Evolutionary conservation across 2,329 filamentous ascomycete genomes (phyloP).

Genomic region (Xylariaceae sp.): DNA sequence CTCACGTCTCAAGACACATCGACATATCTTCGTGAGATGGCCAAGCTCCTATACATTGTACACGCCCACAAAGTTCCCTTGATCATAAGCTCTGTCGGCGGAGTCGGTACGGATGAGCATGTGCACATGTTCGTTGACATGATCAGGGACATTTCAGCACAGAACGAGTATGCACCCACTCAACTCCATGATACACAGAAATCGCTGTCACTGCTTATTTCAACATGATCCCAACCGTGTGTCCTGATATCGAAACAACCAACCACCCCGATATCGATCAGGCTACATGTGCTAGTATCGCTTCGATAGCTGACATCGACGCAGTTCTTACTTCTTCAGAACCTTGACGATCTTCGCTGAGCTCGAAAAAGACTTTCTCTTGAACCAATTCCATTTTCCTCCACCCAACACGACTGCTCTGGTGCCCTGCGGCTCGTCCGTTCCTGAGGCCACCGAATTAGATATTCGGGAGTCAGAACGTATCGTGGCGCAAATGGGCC

Average conservation of each 20-base stretch:
- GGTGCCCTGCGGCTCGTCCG: slow-evolving; percentile 36
- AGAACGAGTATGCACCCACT: too few relatives aligned
- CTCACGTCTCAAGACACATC: slow-evolving; percentile 37
- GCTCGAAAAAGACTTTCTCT: slow-evolving; percentile 30
- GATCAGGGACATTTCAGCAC: slow-evolving; percentile 31
- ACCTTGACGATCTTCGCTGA: slow-evolving; percentile 36
- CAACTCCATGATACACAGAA: too few relatives aligned
- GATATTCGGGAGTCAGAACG: slow-evolving; percentile 35
- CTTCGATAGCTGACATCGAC: neutral
- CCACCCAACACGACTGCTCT: slow-evolving; percentile 22
- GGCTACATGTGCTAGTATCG: too few relatives aligned
- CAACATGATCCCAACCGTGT: too few relatives aligned
- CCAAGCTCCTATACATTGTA: slow-evolving; percentile 34
- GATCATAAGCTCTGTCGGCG: slow-evolving; percentile 43
- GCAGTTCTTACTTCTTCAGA: slow-evolving; percentile 28
- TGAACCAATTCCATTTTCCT: neutral
- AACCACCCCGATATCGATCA: too few relatives aligned
- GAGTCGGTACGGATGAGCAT: slow-evolving; percentile 44
- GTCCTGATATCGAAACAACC: too few relatives aligned
- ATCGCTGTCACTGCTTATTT: neutral
- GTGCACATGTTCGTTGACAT: slow-evolving; percentile 39
- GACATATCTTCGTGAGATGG: slow-evolving; percentile 41
- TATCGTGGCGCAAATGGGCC: slow-evolving; percentile 42
- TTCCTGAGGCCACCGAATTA: slow-evolving; percentile 35
- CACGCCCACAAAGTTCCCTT: slow-evolving; percentile 34